Conservation (phyloP, 768 basidiomycete genomes). For the Tylopilus plumbeoviolaceoides region DNA sequence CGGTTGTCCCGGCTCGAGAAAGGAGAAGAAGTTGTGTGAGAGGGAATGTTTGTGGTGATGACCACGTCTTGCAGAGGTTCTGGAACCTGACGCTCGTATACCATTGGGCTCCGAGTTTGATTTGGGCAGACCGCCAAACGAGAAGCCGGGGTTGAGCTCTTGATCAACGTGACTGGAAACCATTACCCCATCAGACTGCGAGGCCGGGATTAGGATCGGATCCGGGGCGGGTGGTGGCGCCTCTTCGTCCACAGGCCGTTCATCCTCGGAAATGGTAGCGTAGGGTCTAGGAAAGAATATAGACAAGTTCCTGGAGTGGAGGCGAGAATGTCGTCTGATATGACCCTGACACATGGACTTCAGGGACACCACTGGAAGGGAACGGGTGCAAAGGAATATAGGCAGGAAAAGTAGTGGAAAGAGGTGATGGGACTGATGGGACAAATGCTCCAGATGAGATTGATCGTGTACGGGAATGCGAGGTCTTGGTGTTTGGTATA, state of each 20-base stretch:
- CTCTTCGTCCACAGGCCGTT: constrained; percentile 42
- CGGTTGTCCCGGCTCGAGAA: constrained; percentile 69
- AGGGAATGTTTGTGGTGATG: constrained; percentile 93
- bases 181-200: constrained; percentile 31
- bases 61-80: constrained; percentile 44
- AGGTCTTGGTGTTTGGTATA: constrained; percentile 4
- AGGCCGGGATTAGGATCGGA: constrained; percentile 39
- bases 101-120: constrained; percentile 19
- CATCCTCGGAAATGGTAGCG: constrained; percentile 66
- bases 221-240: constrained; percentile 45
- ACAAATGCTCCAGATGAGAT: constrained; percentile 31
- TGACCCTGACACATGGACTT: constrained; percentile 21
- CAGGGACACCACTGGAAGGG: constrained; percentile 21
- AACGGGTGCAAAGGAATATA: constrained; percentile 25
- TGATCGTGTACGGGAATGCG: constrained; percentile 31
- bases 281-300: constrained; percentile 81
- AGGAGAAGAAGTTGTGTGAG: constrained; percentile 94
- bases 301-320: constrained; percentile 90
- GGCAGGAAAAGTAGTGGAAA: constrained; percentile 24
- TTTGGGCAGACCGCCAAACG: constrained; percentile 53
- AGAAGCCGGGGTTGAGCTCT: constrained; percentile 54
- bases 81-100: constrained; percentile 12
- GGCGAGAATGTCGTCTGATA: constrained; percentile 54
- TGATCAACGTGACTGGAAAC: constrained; percentile 27
- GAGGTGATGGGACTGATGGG: constrained; percentile 26